Conservation (phyloP, 768 basidiomycete species). For the Cystobasidium tubakii region DNA sequence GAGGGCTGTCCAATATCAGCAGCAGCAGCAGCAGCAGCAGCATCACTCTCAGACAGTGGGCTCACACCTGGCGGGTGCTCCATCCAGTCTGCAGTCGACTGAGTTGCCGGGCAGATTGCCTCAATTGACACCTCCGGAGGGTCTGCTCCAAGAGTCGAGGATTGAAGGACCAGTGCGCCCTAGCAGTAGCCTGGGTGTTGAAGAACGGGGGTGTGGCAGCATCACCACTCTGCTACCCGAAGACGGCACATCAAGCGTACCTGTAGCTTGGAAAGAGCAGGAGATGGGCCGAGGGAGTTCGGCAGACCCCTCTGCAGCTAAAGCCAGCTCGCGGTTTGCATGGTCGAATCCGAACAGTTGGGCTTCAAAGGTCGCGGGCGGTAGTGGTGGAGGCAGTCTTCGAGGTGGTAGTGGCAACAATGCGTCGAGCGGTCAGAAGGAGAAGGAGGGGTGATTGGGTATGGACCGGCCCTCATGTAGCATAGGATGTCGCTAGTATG, state of each 20-base stretch:
- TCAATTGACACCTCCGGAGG: background rate
- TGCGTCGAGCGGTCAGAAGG: too few relatives aligned
- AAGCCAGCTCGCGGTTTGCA: background rate
- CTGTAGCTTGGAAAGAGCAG: background rate
- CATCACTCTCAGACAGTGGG: background rate
- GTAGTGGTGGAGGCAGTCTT: background rate
- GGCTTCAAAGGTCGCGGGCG: conserved; percentile 16
- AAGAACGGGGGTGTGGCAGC: background rate
- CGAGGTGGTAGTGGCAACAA: conserved; percentile 6
- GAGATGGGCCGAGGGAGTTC: background rate
- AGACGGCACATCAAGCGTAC: background rate
- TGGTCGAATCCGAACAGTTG: conserved; percentile 21
- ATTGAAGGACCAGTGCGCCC: background rate
- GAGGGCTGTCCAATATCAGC: background rate
- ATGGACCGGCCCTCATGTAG: too few relatives aligned
- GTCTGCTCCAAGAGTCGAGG: background rate
- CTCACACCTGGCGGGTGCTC: background rate
- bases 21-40: background rate
- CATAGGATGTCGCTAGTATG: too few relatives aligned
- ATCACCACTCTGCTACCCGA: background rate
- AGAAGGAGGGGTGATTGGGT: too few relatives aligned
- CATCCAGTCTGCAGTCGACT: background rate
- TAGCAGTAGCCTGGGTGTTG: background rate
- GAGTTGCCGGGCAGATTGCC: background rate
- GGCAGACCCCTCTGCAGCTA: background rate